Base-by-base conservation (phyloP, 208 protist species). In the Crithidia expoeki region DNA sequence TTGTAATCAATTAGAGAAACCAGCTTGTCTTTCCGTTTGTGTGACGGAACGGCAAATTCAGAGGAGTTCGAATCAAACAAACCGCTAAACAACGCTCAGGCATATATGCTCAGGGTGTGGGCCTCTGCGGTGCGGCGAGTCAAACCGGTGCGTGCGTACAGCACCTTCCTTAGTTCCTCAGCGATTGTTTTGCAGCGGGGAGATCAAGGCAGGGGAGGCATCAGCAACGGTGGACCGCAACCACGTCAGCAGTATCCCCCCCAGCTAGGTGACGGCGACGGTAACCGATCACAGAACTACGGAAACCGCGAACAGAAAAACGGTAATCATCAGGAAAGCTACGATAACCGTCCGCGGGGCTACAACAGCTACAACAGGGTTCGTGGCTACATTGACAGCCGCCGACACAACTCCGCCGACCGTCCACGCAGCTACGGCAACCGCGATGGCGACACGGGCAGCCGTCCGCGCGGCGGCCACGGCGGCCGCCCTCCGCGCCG, bases 91-190 rank as follows among this genome's bases (percentile, higher is more conserved):
- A 28, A 21, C 46, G 32, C 44, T 44, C 30, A 3, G n/a, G 6
- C 17, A 71, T 25, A 33, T 7, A 72, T 62, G 53, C 56, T 25
- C 47, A 57, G 21, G 32, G 32, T 28, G 21, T 56, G 17, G 40
- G 19, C 58, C 4, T 27, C 27, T 1, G 21, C 42, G 5, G 40
- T 25, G 25, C 52, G 51, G 6, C 47, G 23, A 23, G 2, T 36
- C 40, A 49, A 69, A 14, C 33, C 23, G 50, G 28, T 58, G 55
- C 61, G 61, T 19, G 52, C 46, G 47, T 68, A 75, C 61, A 60
- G 69, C 44, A 63, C 44, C 51, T 6, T 40, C 21, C 30, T 75
- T 2, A 27, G 44, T 10, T 21, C 53, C 0, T 68, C 59, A 25
- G 30, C 30, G 7, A 30, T 59, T 17, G 33, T 38, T 4, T 28